Percentiles rank a stretch among this genome's conserved stretches.
Evolutionary conservation across 805 yeast genomes (phyloP).

Genomic region (Scheffersomyces ergatensis): DNA sequence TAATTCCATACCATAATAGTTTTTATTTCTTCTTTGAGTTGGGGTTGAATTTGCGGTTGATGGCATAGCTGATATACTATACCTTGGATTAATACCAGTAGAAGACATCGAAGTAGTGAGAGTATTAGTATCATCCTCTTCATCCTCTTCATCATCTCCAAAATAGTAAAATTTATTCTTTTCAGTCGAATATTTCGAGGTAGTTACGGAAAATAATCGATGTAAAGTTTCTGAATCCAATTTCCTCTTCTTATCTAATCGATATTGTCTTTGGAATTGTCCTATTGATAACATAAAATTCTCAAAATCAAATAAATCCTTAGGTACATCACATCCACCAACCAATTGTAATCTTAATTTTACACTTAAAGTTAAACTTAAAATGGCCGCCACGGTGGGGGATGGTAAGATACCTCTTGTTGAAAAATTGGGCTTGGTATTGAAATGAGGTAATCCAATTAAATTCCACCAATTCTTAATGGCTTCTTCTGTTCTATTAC

Average conservation of each 20-base stretch:
- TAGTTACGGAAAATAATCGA: slow-evolving; percentile 33
- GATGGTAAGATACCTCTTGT: slow-evolving; percentile 60
- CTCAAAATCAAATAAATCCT: slow-evolving; percentile 81
- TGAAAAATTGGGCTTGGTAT: slow-evolving; percentile 34
- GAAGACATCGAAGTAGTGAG: background rate
- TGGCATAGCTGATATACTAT: background rate
- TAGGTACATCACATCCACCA: slow-evolving; percentile 54
- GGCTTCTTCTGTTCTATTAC: slow-evolving; percentile 73
- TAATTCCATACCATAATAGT: slow-evolving; percentile 38
- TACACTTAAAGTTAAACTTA: slow-evolving; percentile 74
- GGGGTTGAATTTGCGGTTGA: background rate
- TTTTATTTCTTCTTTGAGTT: slow-evolving; percentile 13
- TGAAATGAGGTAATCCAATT: slow-evolving; percentile 55
- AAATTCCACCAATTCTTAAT: slow-evolving; percentile 78
- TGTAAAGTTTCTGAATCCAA: slow-evolving; percentile 57
- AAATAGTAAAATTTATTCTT: slow-evolving; percentile 8
- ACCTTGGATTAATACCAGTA: background rate
- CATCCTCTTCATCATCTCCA: background rate
- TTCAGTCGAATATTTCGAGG: slow-evolving; percentile 26
- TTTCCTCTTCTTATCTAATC: slow-evolving; percentile 48
- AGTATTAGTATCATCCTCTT: background rate
- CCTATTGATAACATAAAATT: slow-evolving; percentile 65
- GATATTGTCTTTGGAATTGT: slow-evolving; percentile 73
- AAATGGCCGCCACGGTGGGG: slow-evolving; percentile 70
- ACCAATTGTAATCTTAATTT: slow-evolving; percentile 52